Base-by-base conservation (phyloP, 1,284 basidiomycete species). In the Trichosporon inkin region DNA sequence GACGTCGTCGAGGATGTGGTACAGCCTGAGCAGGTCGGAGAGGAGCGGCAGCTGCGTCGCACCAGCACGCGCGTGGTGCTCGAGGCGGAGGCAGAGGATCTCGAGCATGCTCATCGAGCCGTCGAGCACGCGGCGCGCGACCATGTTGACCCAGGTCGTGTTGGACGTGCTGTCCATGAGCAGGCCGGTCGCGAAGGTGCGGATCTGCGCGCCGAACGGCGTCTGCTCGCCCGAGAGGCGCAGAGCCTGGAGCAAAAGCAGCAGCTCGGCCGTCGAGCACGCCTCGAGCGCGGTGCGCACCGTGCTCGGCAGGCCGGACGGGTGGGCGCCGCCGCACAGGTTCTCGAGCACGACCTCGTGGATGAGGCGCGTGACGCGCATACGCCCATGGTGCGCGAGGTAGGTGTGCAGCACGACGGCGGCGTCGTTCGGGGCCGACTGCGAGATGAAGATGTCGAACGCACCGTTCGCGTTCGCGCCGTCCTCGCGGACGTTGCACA, bases 351-450 rank as follows among this genome's bases (percentile, higher is more conserved):
- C 53, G 20, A 62, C 28, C 34, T 58, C 56, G 38, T 57, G 58
- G 20, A 55, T 34, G 53, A 58, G 24, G 14, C 47, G n/a, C 13
- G 53, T 53, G 19, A 44, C 32, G 20, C 53, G 54, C 2, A 32
- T 14, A 6, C 34, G 38, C 19, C 44, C 53, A 16, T 40, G 37
- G 56, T 58, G 56, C 2, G 60, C 56, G 20, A 62, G 54, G 38
- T 49, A 62, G 20, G 60, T 62, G 53, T 62, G 60, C 2, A 62
- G 37, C 20, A 62, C 41, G 16, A 58, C 58, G 2, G 55, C 56
- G 19, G 60, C 40, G 19, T 55, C 56, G 53, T 55, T 62, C 17
- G 55, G 56, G 10, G 53, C 35, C 17, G 39, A 22, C 35, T 51
- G 60, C 13, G 60, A 58, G 44, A 62, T 44, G 44, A 37, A 62